phyloP scores from a whole-genome alignment of 352 stramenopile species.

The Phytophthora megakarya region DNA sequence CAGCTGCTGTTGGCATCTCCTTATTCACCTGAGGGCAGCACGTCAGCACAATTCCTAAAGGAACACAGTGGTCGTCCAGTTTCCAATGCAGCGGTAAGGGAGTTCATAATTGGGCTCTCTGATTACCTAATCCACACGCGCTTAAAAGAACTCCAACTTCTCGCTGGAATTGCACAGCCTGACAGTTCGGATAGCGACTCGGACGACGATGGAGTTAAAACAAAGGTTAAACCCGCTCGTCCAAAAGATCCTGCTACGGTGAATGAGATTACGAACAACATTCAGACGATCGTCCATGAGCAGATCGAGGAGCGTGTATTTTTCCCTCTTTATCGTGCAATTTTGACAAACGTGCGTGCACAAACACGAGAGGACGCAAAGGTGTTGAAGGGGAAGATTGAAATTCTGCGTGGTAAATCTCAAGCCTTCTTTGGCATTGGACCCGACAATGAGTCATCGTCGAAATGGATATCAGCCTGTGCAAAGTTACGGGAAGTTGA shows the following conservation, averaged over 20 bases:
- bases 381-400: slow-evolving; percentile 77
- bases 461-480: slow-evolving; percentile 63
- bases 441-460: slow-evolving; percentile 64
- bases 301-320: slow-evolving; percentile 88
- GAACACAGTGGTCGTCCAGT: slow-evolving; percentile 56
- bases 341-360: slow-evolving; percentile 67
- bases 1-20: slow-evolving; percentile 83
- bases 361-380: slow-evolving; percentile 73
- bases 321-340: slow-evolving; percentile 71
- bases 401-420: slow-evolving; percentile 76
- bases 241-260: slow-evolving; percentile 34
- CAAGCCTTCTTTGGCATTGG: slow-evolving; percentile 87
- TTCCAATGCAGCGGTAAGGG: slow-evolving; percentile 54
- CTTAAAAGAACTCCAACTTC: slow-evolving; percentile 72
- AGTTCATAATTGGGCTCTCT: slow-evolving; percentile 81
- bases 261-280: slow-evolving; percentile 64
- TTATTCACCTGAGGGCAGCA: slow-evolving; percentile 84
- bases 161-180: slow-evolving; percentile 54
- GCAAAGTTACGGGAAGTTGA: slow-evolving; percentile 77
- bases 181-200: slow-evolving; percentile 40
- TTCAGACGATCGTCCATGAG: slow-evolving; percentile 75
- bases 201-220: slow-evolving; percentile 32
- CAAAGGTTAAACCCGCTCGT: slow-evolving; percentile 1
- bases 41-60: slow-evolving; percentile 72
- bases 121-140: slow-evolving; percentile 85